Evolutionary conservation across 495 filamentous ascomycete species (phyloP).

Genomic region (Neurospora sp.): DNA sequence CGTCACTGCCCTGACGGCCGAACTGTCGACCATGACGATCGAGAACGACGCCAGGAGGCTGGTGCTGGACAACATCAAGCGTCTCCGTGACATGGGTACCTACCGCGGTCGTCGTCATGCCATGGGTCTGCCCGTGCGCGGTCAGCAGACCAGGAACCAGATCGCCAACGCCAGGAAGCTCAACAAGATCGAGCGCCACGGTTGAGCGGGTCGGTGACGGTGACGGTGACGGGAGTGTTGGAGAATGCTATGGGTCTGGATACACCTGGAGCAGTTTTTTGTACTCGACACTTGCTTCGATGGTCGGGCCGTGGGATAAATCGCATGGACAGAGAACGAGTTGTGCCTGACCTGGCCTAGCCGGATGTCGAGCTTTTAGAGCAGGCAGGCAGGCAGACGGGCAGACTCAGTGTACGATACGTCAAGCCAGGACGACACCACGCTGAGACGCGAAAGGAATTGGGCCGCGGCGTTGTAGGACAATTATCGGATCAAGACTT

Average conservation of each 20-base stretch:
- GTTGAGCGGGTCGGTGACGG: conserved; percentile 22
- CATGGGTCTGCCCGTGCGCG: conserved; percentile 75
- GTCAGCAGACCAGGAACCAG: conserved; percentile 80
- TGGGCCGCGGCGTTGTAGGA: not conserved
- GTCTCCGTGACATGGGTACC: conserved; percentile 82
- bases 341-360: not conserved
- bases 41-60: conserved; percentile 78
- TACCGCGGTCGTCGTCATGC: conserved; percentile 88
- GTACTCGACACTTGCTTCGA: not conserved
- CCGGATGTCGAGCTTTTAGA: not conserved
- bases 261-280: not conserved
- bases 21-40: conserved; percentile 84
- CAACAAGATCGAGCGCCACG: conserved; percentile 65
- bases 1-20: conserved; percentile 67
- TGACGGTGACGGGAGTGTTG: not conserved
- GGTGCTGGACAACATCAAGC: conserved; percentile 71
- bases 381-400: not conserved
- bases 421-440: conserved; percentile 2
- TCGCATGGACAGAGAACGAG: not conserved
- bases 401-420: conserved; percentile 10
- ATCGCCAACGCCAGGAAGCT: conserved; percentile 67
- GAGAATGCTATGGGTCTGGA: not conserved
- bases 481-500: not conserved
- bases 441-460: not conserved
- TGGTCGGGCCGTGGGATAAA: not conserved